Percentiles rank a stretch among this genome's conserved stretches.
Evolutionary conservation across 1,139 yeast genomes (phyloP).

Genomic region (Zygosaccharomyces sapae): DNA sequence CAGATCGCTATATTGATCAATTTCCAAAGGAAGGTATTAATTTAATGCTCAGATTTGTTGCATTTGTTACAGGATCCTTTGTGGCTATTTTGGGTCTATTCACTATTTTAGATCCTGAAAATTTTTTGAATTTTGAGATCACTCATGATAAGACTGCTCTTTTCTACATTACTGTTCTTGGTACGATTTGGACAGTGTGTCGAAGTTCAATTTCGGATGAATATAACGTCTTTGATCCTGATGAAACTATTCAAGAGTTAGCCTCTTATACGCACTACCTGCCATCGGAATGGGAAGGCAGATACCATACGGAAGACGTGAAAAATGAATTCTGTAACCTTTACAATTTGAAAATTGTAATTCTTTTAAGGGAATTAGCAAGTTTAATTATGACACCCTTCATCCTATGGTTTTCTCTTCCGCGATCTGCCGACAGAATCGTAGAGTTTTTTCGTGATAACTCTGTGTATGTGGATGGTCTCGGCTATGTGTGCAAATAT

Average conservation of each 20-base stretch:
- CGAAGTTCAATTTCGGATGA: conserved; percentile 58
- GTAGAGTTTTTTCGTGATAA: conserved; percentile 88
- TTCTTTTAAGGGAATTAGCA: conserved; percentile 73
- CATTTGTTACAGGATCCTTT: conserved; percentile 83
- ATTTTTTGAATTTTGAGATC: conserved; percentile 84
- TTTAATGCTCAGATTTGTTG: conserved; percentile 57
- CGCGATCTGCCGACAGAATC: conserved; percentile 65
- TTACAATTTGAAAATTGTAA: conserved; percentile 66
- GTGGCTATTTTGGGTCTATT: conserved; percentile 81
- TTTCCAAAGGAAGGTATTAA: conserved; percentile 82
- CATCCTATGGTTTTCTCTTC: conserved; percentile 77
- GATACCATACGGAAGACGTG: conserved; percentile 75
- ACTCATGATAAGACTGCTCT: conserved; percentile 75
- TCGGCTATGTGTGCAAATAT: conserved; percentile 90
- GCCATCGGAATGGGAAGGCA: conserved; percentile 83
- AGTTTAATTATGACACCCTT: conserved; percentile 84
- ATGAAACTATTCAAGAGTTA: conserved; percentile 70
- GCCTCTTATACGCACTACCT: conserved; percentile 85
- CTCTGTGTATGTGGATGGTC: conserved; percentile 86
- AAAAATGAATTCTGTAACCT: conserved; percentile 76
- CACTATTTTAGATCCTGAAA: conserved; percentile 88
- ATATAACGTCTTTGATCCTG: conserved; percentile 80
- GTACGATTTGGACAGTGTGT: conserved; percentile 74
- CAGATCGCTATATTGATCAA: conserved; percentile 79
- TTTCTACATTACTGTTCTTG: conserved; percentile 83